Percentiles rank a stretch among this genome's conserved stretches.
These are phyloP conservation scores for Barnettozyma botsteinii DNA, from an alignment of 805 yeast genomes.

Conservation along the genomic window DNA sequence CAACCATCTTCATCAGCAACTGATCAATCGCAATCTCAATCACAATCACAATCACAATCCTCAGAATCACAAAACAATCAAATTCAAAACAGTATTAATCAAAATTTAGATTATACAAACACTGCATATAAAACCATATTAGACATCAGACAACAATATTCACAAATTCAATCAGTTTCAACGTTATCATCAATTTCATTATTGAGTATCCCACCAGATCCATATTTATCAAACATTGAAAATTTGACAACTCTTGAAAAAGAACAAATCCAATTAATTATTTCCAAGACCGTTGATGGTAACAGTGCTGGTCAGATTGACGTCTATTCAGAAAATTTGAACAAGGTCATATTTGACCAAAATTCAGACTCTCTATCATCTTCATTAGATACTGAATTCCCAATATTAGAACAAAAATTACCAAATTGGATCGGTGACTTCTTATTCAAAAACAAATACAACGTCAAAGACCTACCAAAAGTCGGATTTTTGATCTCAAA, in stretches of 20 bases:
- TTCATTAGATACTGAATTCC: constrained; percentile 19
- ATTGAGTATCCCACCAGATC: background rate
- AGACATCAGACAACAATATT: background rate
- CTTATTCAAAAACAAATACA: constrained; percentile 41
- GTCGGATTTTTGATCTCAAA: constrained; percentile 45
- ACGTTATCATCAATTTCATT: background rate
- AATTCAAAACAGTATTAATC: too few relatives aligned
- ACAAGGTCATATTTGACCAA: background rate
- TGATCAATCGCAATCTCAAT: too few relatives aligned
- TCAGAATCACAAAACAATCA: background rate
- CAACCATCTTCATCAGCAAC: background rate
- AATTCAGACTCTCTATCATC: too few relatives aligned
- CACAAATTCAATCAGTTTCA: background rate
- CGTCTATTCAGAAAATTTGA: constrained; percentile 31
- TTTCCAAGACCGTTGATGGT: background rate
- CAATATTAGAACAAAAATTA: constrained; percentile 37
- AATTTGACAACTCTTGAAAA: background rate
- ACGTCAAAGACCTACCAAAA: constrained; percentile 42
- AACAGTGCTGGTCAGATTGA: constrained; percentile 25
- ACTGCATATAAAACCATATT: constrained; percentile 3
- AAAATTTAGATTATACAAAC: background rate
- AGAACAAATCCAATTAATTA: background rate
- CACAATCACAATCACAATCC: background rate
- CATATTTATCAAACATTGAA: background rate
- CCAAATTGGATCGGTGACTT: constrained; percentile 63